Evolutionary conservation across 805 yeast species (phyloP), one percentile per base, ranked within the genome.

Genomic region (Sugiyamaella qingdaonensis): DNA sequence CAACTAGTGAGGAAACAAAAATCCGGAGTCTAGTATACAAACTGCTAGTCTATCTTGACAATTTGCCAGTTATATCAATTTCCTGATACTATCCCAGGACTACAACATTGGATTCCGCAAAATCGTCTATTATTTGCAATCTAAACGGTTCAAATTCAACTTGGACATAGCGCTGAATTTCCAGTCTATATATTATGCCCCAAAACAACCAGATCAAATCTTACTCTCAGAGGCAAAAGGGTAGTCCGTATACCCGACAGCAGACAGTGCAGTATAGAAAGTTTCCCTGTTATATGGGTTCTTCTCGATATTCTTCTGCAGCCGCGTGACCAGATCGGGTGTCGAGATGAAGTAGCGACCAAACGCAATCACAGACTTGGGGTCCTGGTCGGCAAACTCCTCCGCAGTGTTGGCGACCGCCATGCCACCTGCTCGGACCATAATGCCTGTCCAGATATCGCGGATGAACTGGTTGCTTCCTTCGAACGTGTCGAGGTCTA

Each of bases 321-420:
- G 52, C 55, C 81, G 68, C n/a, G 67, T 60, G 16, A 73, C 76
- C 33, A 82, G 62, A 61, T 82, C 86, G 1, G 86, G 85, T 66
- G 81, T 81, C 31, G 82, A 66, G 47, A 78, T 73, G 64, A 73
- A 80, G 53, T 66, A 69, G 56, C 84, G 73, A 31, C 84, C 84
- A 54, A 71, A 64, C 1, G 73, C 79, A 33, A 75, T 59, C 39
- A 72, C 36, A 9, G 54, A 37, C 19, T 41, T 31, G 42, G 49
- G 50, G 37, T 57, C 56, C n/a, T 43, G 55, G 37, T 70, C 68
- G 27, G 70, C 65, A 29, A 32, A 18, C 31, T 66, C 65, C 14
- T 61, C 57, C 18, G 55, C 52, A 21, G 54, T 39, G 35, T 49
- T n/a, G 11, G 52, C 52, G 14, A 37, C 43, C 1, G 47, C 49